A percentile compares a stretch with the other conserved stretches of the same genome.
These are phyloP conservation scores for Yamadazyma diddensiae DNA, from an alignment of 1,139 yeast genomes.

Conservation along the genomic window DNA sequence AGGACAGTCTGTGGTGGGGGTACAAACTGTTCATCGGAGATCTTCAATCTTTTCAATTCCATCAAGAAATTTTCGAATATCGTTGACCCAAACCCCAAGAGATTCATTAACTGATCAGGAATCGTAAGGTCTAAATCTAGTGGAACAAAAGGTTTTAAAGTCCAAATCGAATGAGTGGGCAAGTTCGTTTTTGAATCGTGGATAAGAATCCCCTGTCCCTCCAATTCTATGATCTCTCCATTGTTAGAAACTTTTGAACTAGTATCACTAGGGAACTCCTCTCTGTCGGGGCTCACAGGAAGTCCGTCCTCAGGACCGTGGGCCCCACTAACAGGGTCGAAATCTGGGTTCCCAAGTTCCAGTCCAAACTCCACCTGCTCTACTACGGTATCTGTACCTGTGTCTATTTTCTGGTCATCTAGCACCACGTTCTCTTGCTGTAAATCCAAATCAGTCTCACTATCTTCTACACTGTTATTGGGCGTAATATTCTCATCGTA, in stretches of 20 bases:
- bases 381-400: no score
- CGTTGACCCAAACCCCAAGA: constrained; percentile 87
- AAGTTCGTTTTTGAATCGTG: constrained; percentile 54
- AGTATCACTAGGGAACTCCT: constrained; percentile 14
- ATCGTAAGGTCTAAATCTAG: constrained; percentile 61
- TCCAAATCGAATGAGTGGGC: constrained; percentile 94
- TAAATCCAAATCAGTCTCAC: constrained; percentile 1
- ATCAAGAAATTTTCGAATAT: constrained; percentile 73
- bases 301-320: no score
- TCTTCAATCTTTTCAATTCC: constrained; percentile 56
- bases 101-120: constrained; percentile 63
- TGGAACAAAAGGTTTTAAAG: constrained; percentile 72
- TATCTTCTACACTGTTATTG: constrained; percentile 19
- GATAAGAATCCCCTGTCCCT: constrained; percentile 95
- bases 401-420: no score
- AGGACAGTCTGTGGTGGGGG: constrained; percentile 78
- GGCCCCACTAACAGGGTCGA: no score
- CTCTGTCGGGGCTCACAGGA: no score
- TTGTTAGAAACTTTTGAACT: constrained; percentile 45
- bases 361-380: no score
- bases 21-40: constrained; percentile 59
- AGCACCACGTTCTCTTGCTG: constrained; percentile 1
- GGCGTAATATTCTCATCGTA: constrained; percentile 24
- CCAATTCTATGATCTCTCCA: constrained; percentile 68
- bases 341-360: not conserved